These are phyloP conservation scores for Rhizophagus clarus DNA, from an alignment of 192 early-diverging fungal species.

Conservation along the genomic window DNA sequence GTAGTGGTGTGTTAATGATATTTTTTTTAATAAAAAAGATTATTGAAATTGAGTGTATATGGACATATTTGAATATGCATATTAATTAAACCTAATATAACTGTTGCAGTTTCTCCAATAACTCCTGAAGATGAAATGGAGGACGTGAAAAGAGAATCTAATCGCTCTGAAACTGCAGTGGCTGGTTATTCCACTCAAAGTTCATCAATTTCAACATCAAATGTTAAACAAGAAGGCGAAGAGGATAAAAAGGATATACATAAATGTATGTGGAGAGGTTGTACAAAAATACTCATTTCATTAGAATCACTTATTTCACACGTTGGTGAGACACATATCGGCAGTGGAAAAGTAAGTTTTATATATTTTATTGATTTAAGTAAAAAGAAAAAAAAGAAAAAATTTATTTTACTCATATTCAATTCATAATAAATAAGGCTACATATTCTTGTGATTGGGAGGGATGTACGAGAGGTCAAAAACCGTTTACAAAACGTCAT, in stretches of 20 bases:
- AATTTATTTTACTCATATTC: too few relatives aligned
- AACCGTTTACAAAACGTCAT: slow-evolving; percentile 69
- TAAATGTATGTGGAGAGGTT: slow-evolving; percentile 56
- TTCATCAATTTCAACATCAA: neutral
- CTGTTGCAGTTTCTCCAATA: neutral
- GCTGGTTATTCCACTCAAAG: neutral
- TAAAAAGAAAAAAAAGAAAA: too few relatives aligned
- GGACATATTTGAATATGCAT: neutral
- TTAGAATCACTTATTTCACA: slow-evolving; percentile 56
- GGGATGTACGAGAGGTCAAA: slow-evolving; percentile 44
- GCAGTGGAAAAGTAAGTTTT: slow-evolving; percentile 55
- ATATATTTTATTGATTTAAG: too few relatives aligned
- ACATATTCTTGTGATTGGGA: slow-evolving; percentile 53
- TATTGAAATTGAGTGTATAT: neutral
- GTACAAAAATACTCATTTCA: slow-evolving; percentile 43
- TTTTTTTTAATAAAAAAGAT: neutral
- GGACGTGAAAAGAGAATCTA: slow-evolving; percentile 7
- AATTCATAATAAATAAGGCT: slow-evolving; percentile 30
- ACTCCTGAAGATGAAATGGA: slow-evolving; percentile 8
- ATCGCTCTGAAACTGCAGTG: neutral
- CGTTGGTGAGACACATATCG: slow-evolving; percentile 57
- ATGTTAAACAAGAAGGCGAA: slow-evolving; percentile 3
- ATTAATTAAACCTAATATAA: slow-evolving; percentile 1
- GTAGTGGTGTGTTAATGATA: neutral
- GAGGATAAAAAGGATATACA: slow-evolving; percentile 37